Percentiles rank a stretch among this genome's conserved stretches.
Conservation (phyloP, 2,329 filamentous ascomycete species). For the Alternaria panax region DNA sequence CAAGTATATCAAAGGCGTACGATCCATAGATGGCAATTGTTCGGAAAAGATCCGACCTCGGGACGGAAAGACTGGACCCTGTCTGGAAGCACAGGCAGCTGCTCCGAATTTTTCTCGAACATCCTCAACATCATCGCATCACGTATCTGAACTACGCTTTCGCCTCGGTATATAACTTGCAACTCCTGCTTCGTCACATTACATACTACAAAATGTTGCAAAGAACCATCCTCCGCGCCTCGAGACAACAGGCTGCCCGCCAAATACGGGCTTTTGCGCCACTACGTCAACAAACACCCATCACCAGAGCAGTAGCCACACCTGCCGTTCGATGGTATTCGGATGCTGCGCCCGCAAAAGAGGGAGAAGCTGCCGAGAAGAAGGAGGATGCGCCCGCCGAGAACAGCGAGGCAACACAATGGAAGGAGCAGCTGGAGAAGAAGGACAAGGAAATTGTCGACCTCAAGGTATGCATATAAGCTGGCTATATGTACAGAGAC, state of each 20-base stretch:
- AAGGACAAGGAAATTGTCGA: slow-evolving; percentile 78
- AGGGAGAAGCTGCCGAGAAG: slow-evolving; percentile 51
- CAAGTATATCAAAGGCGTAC: slow-evolving; percentile 1
- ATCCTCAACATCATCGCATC: slow-evolving; percentile 30
- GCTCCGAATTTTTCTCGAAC: slow-evolving; percentile 30
- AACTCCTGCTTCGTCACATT: slow-evolving; percentile 1
- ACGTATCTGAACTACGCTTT: slow-evolving; percentile 8
- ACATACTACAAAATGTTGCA: slow-evolving; percentile 56
- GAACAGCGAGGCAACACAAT: slow-evolving; percentile 37
- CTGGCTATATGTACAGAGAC: not conserved
- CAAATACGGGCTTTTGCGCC: slow-evolving; percentile 51
- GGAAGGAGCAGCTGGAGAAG: slow-evolving; percentile 72
- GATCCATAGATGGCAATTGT: slow-evolving; percentile 1
- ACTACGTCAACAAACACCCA: slow-evolving; percentile 39
- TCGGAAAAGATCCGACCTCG: slow-evolving; percentile 25
- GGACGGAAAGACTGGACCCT: slow-evolving; percentile 29
- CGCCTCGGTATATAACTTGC: not conserved
- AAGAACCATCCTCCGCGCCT: slow-evolving; percentile 59
- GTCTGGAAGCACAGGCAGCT: slow-evolving; percentile 8
- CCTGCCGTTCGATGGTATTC: slow-evolving; percentile 56
- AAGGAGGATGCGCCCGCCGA: slow-evolving; percentile 54
- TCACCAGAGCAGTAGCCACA: slow-evolving; percentile 40
- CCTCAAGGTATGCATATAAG: slow-evolving; percentile 72
- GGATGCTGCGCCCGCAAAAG: slow-evolving; percentile 55
- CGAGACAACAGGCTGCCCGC: slow-evolving; percentile 52